These are phyloP conservation scores for Cunninghamia lanceolata DNA, from an alignment of 75 land plant species.

Conservation along the genomic window DNA sequence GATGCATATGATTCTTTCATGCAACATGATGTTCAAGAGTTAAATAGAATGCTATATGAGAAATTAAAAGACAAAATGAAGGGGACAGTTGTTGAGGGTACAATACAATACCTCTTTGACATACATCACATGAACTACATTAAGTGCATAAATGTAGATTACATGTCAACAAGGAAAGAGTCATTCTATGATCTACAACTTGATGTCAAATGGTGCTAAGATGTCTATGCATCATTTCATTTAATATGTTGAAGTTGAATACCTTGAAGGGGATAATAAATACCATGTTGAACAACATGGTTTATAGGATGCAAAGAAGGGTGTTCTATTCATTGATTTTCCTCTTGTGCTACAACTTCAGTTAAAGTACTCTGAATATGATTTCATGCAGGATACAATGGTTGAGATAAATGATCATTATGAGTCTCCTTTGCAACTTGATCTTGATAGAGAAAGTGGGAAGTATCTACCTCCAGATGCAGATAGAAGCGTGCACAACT, in stretches of 20 bases:
- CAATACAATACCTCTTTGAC: conserved; percentile 92
- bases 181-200: too few relatives aligned
- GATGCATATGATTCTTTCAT: too few relatives aligned
- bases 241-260: conserved; percentile 94
- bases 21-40: too few relatives aligned
- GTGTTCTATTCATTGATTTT: conserved; percentile 92
- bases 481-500: too few relatives aligned
- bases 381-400: conserved; percentile 91
- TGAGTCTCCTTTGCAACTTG: too few relatives aligned
- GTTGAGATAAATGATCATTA: conserved; percentile 84
- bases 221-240: conserved; percentile 96
- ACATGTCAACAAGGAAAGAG: conserved; percentile 90
- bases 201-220: conserved; percentile 90
- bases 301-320: conserved; percentile 96
- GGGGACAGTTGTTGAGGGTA: too few relatives aligned
- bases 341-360: too few relatives aligned
- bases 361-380: conserved; percentile 93
- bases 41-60: too few relatives aligned
- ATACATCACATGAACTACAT: conserved; percentile 97
- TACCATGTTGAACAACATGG: conserved; percentile 90
- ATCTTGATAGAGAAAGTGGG: too few relatives aligned
- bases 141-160: conserved; percentile 94
- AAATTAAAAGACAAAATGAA: too few relatives aligned
- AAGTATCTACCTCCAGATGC: too few relatives aligned
- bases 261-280: conserved; percentile 91